Percentiles rank a stretch among this genome's conserved stretches.
These are phyloP conservation scores for Neurospora sublineolata DNA, from an alignment of 495 filamentous ascomycete species.

Conservation along the genomic window DNA sequence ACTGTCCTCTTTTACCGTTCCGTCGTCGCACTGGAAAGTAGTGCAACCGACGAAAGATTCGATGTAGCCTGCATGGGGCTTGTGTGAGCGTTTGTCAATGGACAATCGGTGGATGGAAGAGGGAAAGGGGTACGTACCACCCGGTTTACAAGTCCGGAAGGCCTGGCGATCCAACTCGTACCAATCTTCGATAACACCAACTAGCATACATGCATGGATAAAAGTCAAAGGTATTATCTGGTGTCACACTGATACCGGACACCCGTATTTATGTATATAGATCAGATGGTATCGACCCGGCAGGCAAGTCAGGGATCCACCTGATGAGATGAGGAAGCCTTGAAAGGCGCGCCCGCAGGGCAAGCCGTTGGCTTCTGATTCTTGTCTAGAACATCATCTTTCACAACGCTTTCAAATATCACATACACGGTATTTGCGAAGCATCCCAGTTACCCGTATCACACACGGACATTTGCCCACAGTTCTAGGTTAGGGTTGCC, in stretches of 20 bases:
- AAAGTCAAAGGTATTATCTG: slow-evolving; percentile 40
- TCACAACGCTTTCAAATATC: too few species aligned
- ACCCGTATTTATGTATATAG: too few species aligned
- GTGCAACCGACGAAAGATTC: slow-evolving; percentile 15
- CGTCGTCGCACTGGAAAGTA: slow-evolving; percentile 11
- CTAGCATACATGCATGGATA: slow-evolving; percentile 39
- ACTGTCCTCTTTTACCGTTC: slow-evolving; percentile 4
- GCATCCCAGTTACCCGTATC: too few species aligned
- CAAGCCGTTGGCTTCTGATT: too few species aligned
- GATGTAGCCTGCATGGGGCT: slow-evolving; percentile 7
- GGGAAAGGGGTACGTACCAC: neutral
- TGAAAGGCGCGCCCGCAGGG: too few species aligned
- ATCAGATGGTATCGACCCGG: too few species aligned
- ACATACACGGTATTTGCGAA: too few species aligned
- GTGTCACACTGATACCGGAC: neutral
- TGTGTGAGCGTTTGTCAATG: neutral
- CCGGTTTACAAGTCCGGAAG: neutral
- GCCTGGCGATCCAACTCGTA: slow-evolving; percentile 1
- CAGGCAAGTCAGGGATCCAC: too few species aligned
- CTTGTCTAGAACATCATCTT: too few species aligned
- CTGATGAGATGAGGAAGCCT: too few species aligned
- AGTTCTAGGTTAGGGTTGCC: too few species aligned
- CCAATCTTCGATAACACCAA: slow-evolving; percentile 43
- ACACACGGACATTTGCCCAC: too few species aligned
- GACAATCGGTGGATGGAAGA: neutral